Evolutionary conservation across 306 rosid species (phyloP), one percentile per base, ranked within the genome.

Genomic region (Crotalaria pallida): DNA sequence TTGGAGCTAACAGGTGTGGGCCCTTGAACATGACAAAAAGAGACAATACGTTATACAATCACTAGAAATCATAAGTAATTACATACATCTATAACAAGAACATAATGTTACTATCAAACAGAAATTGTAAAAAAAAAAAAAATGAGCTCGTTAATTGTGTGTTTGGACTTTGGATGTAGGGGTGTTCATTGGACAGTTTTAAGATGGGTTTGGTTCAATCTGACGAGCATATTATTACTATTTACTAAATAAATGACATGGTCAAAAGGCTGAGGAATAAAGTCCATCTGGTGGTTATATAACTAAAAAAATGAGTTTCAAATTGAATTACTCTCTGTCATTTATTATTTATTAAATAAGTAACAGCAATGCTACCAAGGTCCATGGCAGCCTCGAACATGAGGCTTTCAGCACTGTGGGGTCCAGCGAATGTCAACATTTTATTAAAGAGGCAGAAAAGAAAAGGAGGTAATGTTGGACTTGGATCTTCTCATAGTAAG

Each of bases 1-100:
- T 94, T 58, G 98, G 98, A 68, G 96, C 98, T 77, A 94, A 83
- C 74, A 90, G 86, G 81, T 94, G 98, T 0, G 98, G 98, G 31
- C 98, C 98, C 98, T 94, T 82, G 69, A 21, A 67, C 78, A 74
- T 44, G 51, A 70, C 77, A 71, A 36, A 12, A 75, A 34, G 77
- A 49, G 65, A 34, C 2, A 74, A 33, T 58, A 43, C 56, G 29
- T 11, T 17, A 66, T 51, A 69, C 47, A 38, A 59, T 70, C 45
- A 61, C 38, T 64, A 70, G 44, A 64, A 18, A 63, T 19, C 31
- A n/a, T 5, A 45, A 17, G 16, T 6, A 67, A 56, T 18, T 52
- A 73, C 34, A 23, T 24, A 72, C 26, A 16, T 31, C 7, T 21
- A 26, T 67, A 8, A 72, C 43, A 38, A 62, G 67, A 10, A 63